Evolutionary conservation across 805 yeast species (phyloP).

Genomic region (Cyberlindnera bimundalis): DNA sequence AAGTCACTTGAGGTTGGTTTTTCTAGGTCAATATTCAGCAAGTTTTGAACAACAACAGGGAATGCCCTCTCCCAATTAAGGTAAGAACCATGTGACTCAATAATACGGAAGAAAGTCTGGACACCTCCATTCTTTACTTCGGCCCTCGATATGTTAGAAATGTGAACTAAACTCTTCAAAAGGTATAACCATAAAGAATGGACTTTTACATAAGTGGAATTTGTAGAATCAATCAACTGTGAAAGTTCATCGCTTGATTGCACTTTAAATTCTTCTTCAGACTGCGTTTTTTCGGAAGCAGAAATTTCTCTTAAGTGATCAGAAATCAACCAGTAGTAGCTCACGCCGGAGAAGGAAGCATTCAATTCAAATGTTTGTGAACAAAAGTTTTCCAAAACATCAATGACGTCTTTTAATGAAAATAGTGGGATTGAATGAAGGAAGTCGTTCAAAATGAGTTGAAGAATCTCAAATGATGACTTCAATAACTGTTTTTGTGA

Average conservation of each 20-base stretch:
- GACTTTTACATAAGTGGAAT: slow-evolving; percentile 27
- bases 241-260: slow-evolving; percentile 26
- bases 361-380: slow-evolving; percentile 72
- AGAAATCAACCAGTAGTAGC: slow-evolving; percentile 89
- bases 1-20: slow-evolving; percentile 22
- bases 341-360: slow-evolving; percentile 85
- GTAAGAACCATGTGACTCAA: slow-evolving; percentile 63
- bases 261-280: slow-evolving; percentile 17
- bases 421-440: slow-evolving; percentile 63
- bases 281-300: not conserved
- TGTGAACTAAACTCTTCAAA: slow-evolving; percentile 54
- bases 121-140: slow-evolving; percentile 89
- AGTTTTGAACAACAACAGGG: slow-evolving; percentile 53
- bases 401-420: slow-evolving; percentile 64
- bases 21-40: slow-evolving; percentile 32
- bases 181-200: slow-evolving; percentile 62
- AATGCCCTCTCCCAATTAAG: slow-evolving; percentile 71
- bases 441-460: slow-evolving; percentile 83
- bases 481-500: slow-evolving; percentile 41
- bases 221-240: slow-evolving; percentile 23
- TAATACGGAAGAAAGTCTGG: slow-evolving; percentile 81
- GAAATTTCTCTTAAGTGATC: slow-evolving; percentile 55
- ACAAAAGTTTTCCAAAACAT: slow-evolving; percentile 69
- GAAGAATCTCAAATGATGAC: slow-evolving; percentile 77
- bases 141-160: slow-evolving; percentile 61